Evolutionary conservation across 106 monocot genomes (phyloP), one percentile per base, ranked within the genome.

Genomic region (Iris macrosiphon): DNA sequence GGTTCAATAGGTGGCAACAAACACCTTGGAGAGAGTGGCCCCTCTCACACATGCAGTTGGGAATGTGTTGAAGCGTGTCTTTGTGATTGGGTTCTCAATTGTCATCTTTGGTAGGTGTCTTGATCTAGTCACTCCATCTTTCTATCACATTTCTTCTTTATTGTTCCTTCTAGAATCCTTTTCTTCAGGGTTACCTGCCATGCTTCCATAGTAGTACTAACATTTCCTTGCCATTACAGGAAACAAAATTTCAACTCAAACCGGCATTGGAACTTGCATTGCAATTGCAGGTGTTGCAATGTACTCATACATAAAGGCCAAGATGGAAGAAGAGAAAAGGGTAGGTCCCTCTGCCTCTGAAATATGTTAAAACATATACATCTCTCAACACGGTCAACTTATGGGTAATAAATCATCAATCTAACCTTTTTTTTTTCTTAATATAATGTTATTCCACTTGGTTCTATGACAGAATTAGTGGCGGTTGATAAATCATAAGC

Each of bases 71-170:
- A 99, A 99, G 62, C 83, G 98, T 57, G 82, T 91, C 13, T 99
- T 99, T 65, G 98, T 99, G 46, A 99, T 99, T 65, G 91, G 98
- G 6, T 99, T 99, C 83, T 99, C 98, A 13, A 99, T 99, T 31
- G 32, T 91, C n/a, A 31, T 81, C 20, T 91, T 99, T 37, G 98
- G 98, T 99, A 79, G 31, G 64, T 12, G n/a, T n/a, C n/a, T n/a
- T n/a, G n/a, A n/a, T n/a, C n/a, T n/a, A n/a, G n/a, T n/a, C n/a
- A n/a, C n/a, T 15, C 43, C 38, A 28, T 1, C 10, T 1, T 47
- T 32, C 32, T 1, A 3, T 19, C 1, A 24, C 6, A 19, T 31
- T 54, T 12, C 24, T 17, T 9, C 24, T 15, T 31, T 33, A 21
- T 45, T 6, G 4, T 61, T 3, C 7, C 17, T 34, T 61, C 47